Evolutionary conservation across 257 asterid genomes (phyloP).

Genomic region (Solanum corneliomulleri): DNA sequence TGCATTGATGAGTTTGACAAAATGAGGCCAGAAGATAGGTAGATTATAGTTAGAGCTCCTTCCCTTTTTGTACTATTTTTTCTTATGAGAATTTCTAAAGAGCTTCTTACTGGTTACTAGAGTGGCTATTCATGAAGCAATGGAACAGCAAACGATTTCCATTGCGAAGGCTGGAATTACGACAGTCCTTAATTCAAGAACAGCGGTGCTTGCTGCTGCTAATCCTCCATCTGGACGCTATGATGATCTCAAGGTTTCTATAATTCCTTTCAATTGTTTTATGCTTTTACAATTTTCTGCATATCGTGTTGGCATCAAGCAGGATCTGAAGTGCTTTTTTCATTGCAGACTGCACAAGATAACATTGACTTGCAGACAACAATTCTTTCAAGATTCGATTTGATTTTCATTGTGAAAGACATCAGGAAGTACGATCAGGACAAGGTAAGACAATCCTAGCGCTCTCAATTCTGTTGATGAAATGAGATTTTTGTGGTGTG

Average conservation of each 20-base stretch:
- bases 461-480: neutral
- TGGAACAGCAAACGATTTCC: constrained; percentile 99
- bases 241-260: constrained; percentile 87
- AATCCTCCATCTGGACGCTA: constrained; percentile 99
- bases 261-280: neutral
- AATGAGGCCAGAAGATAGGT: constrained; percentile 99
- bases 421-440: constrained; percentile 82
- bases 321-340: constrained; percentile 11
- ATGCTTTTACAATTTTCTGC: neutral
- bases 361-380: constrained; percentile 99
- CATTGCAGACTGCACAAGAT: constrained; percentile 90
- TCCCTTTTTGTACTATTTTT: neutral
- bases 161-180: constrained; percentile 99
- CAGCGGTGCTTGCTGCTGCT: constrained; percentile 99
- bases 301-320: neutral
- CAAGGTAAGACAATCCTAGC: constrained; percentile 41
- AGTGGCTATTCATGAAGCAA: constrained; percentile 99
- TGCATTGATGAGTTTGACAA: constrained; percentile 98
- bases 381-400: constrained; percentile 91
- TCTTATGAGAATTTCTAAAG: constrained; percentile 4
- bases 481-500: neutral
- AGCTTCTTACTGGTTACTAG: constrained; percentile 25
- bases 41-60: neutral
- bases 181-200: constrained; percentile 97
- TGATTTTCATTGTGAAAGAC: constrained; percentile 93